Percentiles rank a stretch among this genome's conserved stretches.
These are phyloP conservation scores for Candida neerlandica DNA, from an alignment of 1,139 yeast genomes.

Conservation along the genomic window DNA sequence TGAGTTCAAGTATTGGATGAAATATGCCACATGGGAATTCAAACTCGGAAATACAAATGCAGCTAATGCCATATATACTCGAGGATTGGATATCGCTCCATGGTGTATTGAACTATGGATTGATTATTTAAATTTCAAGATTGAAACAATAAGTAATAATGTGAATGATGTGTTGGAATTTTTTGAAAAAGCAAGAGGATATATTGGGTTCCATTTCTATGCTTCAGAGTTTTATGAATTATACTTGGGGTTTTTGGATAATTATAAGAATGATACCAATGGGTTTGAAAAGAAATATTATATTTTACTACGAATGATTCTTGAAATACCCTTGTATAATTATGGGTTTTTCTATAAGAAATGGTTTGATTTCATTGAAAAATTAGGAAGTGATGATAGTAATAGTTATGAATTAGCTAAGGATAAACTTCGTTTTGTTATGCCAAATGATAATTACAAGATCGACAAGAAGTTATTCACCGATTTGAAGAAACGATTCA, in stretches of 20 bases:
- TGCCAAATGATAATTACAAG: constrained; percentile 24
- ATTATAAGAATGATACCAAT: constrained; percentile 34
- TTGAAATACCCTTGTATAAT: constrained; percentile 78
- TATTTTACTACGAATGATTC: constrained; percentile 55
- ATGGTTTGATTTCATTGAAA: constrained; percentile 45
- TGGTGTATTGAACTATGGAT: constrained; percentile 78
- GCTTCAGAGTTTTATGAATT: constrained; percentile 75
- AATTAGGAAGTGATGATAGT: constrained; percentile 26
- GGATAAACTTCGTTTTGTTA: constrained; percentile 19
- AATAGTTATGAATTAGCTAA: constrained; percentile 17
- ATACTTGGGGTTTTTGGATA: constrained; percentile 59
- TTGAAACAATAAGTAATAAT: constrained; percentile 41
- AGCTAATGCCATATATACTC: constrained; percentile 53
- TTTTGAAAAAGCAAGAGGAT: constrained; percentile 63
- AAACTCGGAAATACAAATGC: constrained; percentile 54
- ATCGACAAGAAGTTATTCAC: constrained; percentile 23
- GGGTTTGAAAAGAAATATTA: constrained; percentile 40
- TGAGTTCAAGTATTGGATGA: constrained; percentile 78
- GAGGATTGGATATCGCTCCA: constrained; percentile 50
- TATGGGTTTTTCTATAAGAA: constrained; percentile 56
- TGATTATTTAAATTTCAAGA: constrained; percentile 58
- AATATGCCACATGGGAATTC: constrained; percentile 70
- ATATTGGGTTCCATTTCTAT: constrained; percentile 74
- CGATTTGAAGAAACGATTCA: constrained; percentile 47
- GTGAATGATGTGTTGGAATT: constrained; percentile 35